Base-by-base conservation (phyloP, 2,329 filamentous ascomycete species). In the Fusarium equiseti region DNA sequence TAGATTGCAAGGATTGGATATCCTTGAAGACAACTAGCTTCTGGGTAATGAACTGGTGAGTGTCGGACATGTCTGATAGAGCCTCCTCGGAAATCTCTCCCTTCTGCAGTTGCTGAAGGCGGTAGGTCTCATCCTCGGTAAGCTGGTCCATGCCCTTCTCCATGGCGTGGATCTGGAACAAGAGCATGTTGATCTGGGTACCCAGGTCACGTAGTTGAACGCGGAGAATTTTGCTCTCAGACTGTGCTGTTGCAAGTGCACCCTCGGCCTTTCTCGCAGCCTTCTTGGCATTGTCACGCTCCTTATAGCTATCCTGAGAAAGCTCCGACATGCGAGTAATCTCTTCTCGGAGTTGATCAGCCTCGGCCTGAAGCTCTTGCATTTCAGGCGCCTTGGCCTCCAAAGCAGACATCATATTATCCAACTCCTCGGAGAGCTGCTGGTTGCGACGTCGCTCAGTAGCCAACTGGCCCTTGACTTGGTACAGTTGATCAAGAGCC, bases 1-100 rank as follows among this genome's bases (percentile, higher is more conserved):
- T 94, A 63, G 92, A 88, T 77, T 98, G 94, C 12, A 99, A 84
- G 58, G 97, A 92, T 62, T 89, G 86, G 42, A 98, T 89, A 71
- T 94, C 91, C 75, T 92, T 94, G 88, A 97, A 99, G 1, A 94
- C 89, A 11, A 95, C 92, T n/a, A 98, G 85, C 66, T 95, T 91
- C 76, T 96, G 89, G 29, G 92, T 96, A 74, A 99, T 97, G 79
- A 97, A 91, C 60, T 90, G 91, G 75, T 95, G 93, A 1, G 95
- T 97, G 68, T 94, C 92, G 8, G 92, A 95, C 78, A 95, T 86
- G 71, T 93, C 92, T 35, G 92, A 88, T 9, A 93, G 82, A 1
- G 88, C 86, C 60, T 91, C 89, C 59, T 93, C 92, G 11, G 88
- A 86, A 26, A 95, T 84, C 74, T 96, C 90, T 56, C 94, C 92